These are phyloP conservation scores for Microsporum audouinii DNA, from an alignment of 2,329 filamentous ascomycete species.

Conservation along the genomic window DNA sequence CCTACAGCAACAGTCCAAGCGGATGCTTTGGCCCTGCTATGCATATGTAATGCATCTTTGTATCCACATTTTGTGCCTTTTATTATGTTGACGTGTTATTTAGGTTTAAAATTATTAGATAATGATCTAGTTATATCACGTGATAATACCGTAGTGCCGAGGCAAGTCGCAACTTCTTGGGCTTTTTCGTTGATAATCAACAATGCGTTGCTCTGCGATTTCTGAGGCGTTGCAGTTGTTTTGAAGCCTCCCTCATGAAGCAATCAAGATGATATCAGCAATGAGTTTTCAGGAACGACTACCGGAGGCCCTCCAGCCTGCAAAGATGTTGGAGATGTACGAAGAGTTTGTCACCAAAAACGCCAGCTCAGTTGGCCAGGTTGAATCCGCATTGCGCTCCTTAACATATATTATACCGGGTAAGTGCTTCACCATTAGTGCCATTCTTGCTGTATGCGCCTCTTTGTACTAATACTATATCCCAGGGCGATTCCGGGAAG, in stretches of 20 bases:
- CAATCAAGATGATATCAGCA: constrained; percentile 24
- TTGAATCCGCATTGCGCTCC: constrained; percentile 84
- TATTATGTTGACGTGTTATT: neutral
- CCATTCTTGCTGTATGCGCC: neutral
- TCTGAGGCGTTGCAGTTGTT: neutral
- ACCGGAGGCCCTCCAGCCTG: constrained; percentile 25
- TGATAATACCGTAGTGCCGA: neutral
- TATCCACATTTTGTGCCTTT: neutral
- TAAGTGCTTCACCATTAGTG: constrained; percentile 7
- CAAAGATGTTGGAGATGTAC: constrained; percentile 31
- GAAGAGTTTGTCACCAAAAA: constrained; percentile 88
- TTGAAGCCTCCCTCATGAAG: neutral
- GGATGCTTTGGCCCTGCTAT: too few relatives aligned
- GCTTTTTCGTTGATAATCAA: neutral
- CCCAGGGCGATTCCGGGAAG: constrained; percentile 47
- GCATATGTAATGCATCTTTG: too few relatives aligned
- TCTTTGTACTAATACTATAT: neutral
- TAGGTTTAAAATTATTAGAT: neutral
- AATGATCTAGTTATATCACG: neutral
- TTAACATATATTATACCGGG: constrained; percentile 93
- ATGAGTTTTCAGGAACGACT: constrained; percentile 21
- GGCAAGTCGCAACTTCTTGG: neutral
- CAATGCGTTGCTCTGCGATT: neutral
- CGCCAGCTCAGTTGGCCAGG: constrained; percentile 81
- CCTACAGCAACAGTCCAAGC: too few relatives aligned